Evolutionary conservation across 345 rosid species (phyloP).

Genomic region (Arabis alpina): DNA sequence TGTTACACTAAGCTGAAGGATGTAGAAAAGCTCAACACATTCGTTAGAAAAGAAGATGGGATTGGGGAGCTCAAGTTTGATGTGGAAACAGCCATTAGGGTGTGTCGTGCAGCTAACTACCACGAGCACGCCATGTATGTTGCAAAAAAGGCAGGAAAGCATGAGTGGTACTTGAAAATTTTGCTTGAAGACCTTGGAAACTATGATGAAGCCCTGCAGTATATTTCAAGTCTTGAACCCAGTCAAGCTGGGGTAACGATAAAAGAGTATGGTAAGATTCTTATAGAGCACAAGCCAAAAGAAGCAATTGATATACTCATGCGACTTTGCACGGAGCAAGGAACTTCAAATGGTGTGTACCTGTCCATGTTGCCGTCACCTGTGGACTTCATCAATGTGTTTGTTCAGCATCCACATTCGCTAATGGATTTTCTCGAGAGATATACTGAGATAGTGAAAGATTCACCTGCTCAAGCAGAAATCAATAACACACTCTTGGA

Average conservation of each 20-base stretch:
- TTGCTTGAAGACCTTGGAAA: conserved; percentile 94
- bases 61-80: conserved; percentile 93
- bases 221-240: conserved; percentile 92
- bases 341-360: conserved; percentile 66
- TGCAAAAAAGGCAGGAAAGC: conserved; percentile 96
- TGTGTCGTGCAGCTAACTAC: conserved; percentile 96
- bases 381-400: conserved; percentile 92
- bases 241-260: conserved; percentile 97
- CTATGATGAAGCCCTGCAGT: conserved; percentile 91
- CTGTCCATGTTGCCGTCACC: conserved; percentile 96
- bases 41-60: conserved; percentile 90
- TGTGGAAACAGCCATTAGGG: conserved; percentile 97
- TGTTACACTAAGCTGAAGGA: conserved; percentile 97
- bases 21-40: conserved; percentile 88
- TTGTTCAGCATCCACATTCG: conserved; percentile 81
- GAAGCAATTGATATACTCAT: conserved; percentile 90
- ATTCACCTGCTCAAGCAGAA: conserved; percentile 98
- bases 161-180: conserved; percentile 92
- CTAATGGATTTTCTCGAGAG: conserved; percentile 91
- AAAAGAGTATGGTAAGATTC: conserved; percentile 96
- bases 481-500: conserved; percentile 93
- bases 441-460: conserved; percentile 78
- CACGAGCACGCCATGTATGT: conserved; percentile 99
- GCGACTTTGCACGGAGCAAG: conserved; percentile 85
- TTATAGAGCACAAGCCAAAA: conserved; percentile 82